Base-by-base conservation (phyloP, 306 rosid species). In the Corylus americana region DNA sequence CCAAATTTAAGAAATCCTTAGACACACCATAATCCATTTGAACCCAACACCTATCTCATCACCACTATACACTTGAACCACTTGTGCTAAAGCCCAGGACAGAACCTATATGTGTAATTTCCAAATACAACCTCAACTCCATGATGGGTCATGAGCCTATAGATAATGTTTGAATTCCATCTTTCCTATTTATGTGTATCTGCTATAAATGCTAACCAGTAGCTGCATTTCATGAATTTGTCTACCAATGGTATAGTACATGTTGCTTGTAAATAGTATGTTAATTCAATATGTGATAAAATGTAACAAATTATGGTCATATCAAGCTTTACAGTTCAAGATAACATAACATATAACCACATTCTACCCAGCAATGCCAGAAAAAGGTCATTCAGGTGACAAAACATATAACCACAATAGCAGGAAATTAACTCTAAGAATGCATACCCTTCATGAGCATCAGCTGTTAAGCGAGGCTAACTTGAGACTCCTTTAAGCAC, bases 41-140 rank as follows among this genome's bases (percentile, higher is more conserved):
- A 47, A 8, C 50, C 20, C 17, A 35, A 7, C 45, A 64, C 67
- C 67, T 37, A 8, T 37, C 48, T 35, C 48, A 35, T 35, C 70
- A 16, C 48, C 5, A 16, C 10, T 1, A 7, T 55, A 5, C 59
- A 55, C n/a, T 20, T 1, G 17, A 55, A 17, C 8, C 25, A 55
- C 8, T 18, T 18, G 25, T 18, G 2, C 59, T 11, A 55, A 55
- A 7, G 59, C 61, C 59, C 6, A 20, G 61, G 20, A 2, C 27
- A 8, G 9, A 55, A 55, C 6, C 59, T 55, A 55, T 55, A 5
- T 10, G 29, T 29, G 3, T 29, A 29, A 27, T 62, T 29, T 29
- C 89, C 94, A 27, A 88, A 58, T 4, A 86, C 91, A 69, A 78
- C 82, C 78, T 92, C 83, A 91, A 39, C 0, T 39, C 44, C 44